A percentile compares a stretch with the other conserved stretches of the same genome.
These are phyloP conservation scores for Colletotrichum cordylinicola DNA, from an alignment of 2,329 filamentous ascomycete species.

Conservation along the genomic window DNA sequence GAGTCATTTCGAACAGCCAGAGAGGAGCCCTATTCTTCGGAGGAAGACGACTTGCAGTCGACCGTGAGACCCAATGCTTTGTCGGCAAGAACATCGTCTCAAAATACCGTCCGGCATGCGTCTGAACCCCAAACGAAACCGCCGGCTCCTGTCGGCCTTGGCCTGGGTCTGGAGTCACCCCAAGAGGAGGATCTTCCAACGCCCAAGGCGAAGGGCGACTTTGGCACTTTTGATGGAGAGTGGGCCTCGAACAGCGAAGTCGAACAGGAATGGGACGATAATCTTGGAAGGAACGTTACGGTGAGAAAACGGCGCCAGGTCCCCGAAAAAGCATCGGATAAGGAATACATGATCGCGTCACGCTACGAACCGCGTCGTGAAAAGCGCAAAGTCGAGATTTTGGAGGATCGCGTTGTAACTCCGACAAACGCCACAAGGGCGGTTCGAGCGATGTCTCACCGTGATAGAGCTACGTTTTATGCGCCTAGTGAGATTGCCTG, in stretches of 20 bases:
- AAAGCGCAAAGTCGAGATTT: slow-evolving; percentile 40
- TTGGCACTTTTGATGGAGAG: slow-evolving; percentile 63
- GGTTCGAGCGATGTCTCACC: slow-evolving; percentile 51
- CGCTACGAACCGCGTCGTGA: slow-evolving; percentile 25
- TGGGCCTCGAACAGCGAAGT: slow-evolving; percentile 57
- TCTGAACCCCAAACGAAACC: slow-evolving; percentile 32
- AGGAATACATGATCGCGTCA: neutral
- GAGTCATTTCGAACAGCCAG: slow-evolving; percentile 77
- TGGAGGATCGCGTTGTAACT: slow-evolving; percentile 53
- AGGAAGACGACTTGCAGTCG: slow-evolving; percentile 57
- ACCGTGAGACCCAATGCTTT: slow-evolving; percentile 44
- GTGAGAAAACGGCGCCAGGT: slow-evolving; percentile 50
- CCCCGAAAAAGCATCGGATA: slow-evolving; percentile 3
- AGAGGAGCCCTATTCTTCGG: slow-evolving; percentile 68
- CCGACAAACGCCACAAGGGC: slow-evolving; percentile 60
- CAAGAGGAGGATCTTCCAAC: slow-evolving; percentile 40
- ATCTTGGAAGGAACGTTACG: slow-evolving; percentile 58
- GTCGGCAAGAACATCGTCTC: slow-evolving; percentile 46
- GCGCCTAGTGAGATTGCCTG: slow-evolving; percentile 38
- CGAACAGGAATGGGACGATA: slow-evolving; percentile 61
- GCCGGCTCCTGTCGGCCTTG: slow-evolving; percentile 5
- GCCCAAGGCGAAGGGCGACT: slow-evolving; percentile 52
- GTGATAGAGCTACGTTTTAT: slow-evolving; percentile 44
- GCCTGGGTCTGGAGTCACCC: slow-evolving; percentile 16
- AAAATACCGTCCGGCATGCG: slow-evolving; percentile 47